Evolutionary conservation across 257 asterid genomes (phyloP).

Genomic region (Solanum boliviense): DNA sequence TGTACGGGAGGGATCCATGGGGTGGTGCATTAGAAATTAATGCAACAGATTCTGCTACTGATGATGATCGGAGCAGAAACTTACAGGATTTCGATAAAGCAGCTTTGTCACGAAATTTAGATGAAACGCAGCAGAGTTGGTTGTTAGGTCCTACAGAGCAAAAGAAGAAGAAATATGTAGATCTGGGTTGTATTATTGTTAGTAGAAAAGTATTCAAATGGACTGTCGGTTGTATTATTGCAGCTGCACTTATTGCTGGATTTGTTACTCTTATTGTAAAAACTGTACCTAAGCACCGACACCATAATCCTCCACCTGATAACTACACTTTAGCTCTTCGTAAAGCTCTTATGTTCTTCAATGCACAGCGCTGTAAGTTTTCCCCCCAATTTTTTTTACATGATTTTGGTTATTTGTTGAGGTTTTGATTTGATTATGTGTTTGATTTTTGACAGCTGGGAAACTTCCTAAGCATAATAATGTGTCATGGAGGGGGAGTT

Average conservation of each 20-base stretch:
- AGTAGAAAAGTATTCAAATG: slow-evolving; percentile 75
- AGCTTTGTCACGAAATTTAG: slow-evolving; percentile 83
- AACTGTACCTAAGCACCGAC: slow-evolving; percentile 72
- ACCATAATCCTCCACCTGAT: slow-evolving; percentile 69
- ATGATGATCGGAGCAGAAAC: slow-evolving; percentile 89
- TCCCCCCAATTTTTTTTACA: not conserved
- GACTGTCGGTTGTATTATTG: slow-evolving; percentile 66
- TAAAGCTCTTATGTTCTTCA: slow-evolving; percentile 89
- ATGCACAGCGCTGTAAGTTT: slow-evolving; percentile 85
- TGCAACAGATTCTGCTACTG: slow-evolving; percentile 94
- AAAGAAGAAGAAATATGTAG: slow-evolving; percentile 97
- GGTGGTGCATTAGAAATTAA: slow-evolving; percentile 89
- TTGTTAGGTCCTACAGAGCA: slow-evolving; percentile 84
- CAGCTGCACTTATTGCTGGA: slow-evolving; percentile 65
- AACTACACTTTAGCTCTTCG: slow-evolving; percentile 78
- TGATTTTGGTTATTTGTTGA: not conserved
- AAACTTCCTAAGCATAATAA: slow-evolving; percentile 80
- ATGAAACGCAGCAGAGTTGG: slow-evolving; percentile 99
- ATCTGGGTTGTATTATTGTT: slow-evolving; percentile 88
- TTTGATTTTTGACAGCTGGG: slow-evolving; percentile 55
- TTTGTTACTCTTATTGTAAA: slow-evolving; percentile 58
- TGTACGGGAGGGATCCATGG: slow-evolving; percentile 98
- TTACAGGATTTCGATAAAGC: slow-evolving; percentile 82
- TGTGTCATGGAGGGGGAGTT: slow-evolving; percentile 96
- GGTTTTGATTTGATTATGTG: not conserved